Percentiles rank a stretch among this genome's conserved stretches.
phyloP scores from a whole-genome alignment of 805 yeast species.

The Debaryomyces maramus region DNA sequence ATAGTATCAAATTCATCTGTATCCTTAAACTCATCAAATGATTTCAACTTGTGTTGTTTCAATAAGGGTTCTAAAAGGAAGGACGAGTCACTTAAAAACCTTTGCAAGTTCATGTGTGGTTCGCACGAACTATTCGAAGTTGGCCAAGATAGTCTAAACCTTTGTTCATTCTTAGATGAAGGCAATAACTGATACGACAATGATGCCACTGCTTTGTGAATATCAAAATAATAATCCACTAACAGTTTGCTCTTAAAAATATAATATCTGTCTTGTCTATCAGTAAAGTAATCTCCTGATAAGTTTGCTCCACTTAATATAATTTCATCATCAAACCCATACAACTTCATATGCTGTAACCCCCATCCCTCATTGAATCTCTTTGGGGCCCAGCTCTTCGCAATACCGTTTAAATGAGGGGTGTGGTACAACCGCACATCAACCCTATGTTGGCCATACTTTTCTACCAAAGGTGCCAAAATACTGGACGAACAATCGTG shows the following conservation, averaged over 20 bases:
- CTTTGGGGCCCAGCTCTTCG: conserved; percentile 66
- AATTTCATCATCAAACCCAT: conserved; percentile 91
- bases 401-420: conserved; percentile 74
- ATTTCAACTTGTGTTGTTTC: conserved; percentile 37
- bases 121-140: conserved; percentile 61
- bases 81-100: conserved; percentile 59
- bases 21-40: conserved; percentile 33
- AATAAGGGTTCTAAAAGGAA: conserved; percentile 58
- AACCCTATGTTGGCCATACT: conserved; percentile 65
- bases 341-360: conserved; percentile 94
- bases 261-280: conserved; percentile 92
- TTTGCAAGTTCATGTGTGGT: conserved; percentile 55
- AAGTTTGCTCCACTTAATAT: conserved; percentile 89
- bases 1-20: conserved; percentile 51
- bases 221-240: conserved; percentile 69
- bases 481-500: conserved; percentile 65
- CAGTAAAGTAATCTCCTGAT: conserved; percentile 87
- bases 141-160: conserved; percentile 75
- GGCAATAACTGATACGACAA: conserved; percentile 64
- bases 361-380: conserved; percentile 91
- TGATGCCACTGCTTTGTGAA: conserved; percentile 66
- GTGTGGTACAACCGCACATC: conserved; percentile 86
- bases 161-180: conserved; percentile 43
- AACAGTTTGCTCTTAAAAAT: conserved; percentile 57
- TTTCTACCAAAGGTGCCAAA: conserved; percentile 62